A percentile compares a stretch with the other conserved stretches of the same genome.
phyloP scores from a whole-genome alignment of 306 rosid genomes.

The Senna tora region DNA sequence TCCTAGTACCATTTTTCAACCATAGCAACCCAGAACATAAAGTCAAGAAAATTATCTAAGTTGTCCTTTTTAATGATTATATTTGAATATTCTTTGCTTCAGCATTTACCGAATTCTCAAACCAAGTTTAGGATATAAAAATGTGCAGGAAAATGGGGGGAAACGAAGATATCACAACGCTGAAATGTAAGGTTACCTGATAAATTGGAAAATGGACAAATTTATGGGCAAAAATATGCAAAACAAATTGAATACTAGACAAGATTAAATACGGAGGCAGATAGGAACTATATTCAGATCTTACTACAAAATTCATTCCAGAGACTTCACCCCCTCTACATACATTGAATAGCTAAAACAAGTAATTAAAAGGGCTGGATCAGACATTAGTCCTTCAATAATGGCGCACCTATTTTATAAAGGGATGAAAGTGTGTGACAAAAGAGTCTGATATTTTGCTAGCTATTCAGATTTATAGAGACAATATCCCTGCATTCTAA shows the following conservation, averaged over 20 bases:
- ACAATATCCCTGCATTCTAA: conserved; percentile 55
- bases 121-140: too few relatives aligned
- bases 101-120: too few relatives aligned
- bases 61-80: too few relatives aligned
- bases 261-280: background rate
- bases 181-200: too few relatives aligned
- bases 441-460: conserved; percentile 52
- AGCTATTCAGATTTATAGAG: conserved; percentile 59
- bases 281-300: conserved; percentile 46
- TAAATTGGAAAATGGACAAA: background rate
- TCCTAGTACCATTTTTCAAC: too few relatives aligned
- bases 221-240: background rate
- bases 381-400: conserved; percentile 44
- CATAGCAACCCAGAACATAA: too few relatives aligned
- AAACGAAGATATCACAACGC: too few relatives aligned
- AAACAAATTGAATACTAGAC: background rate
- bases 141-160: too few relatives aligned
- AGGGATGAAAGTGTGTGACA: conserved; percentile 52
- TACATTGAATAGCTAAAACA: conserved; percentile 43
- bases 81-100: too few relatives aligned
- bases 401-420: conserved; percentile 54
- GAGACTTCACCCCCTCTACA: conserved; percentile 50
- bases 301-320: conserved; percentile 52
- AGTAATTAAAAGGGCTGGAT: conserved; percentile 27
- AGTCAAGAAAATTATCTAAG: too few relatives aligned